phyloP scores from a whole-genome alignment of 2,329 filamentous ascomycete species.

The Monosporascus ibericus region DNA sequence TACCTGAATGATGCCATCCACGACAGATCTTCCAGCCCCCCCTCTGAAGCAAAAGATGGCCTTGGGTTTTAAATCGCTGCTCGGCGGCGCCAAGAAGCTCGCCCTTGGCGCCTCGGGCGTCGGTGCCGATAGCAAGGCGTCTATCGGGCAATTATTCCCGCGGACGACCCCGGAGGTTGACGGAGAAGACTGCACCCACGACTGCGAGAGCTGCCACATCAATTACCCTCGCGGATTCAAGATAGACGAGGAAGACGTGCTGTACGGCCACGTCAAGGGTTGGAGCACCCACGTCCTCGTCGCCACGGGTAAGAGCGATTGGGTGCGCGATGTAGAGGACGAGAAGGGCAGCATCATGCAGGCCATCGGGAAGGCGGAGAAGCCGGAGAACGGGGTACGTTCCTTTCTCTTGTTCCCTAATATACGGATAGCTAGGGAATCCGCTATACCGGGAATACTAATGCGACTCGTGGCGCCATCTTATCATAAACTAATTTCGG shows the following conservation, averaged over 20 bases:
- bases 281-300: slow-evolving; percentile 89
- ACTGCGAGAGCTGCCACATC: slow-evolving; percentile 76
- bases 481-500: background rate
- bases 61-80: slow-evolving; percentile 33
- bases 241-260: slow-evolving; percentile 68
- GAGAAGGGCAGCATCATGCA: slow-evolving; percentile 84
- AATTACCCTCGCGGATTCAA: slow-evolving; percentile 67
- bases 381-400: slow-evolving; percentile 64
- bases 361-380: slow-evolving; percentile 54
- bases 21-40: background rate
- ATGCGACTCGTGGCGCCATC: no score
- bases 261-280: slow-evolving; percentile 81
- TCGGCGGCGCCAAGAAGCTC: slow-evolving; percentile 32
- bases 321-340: slow-evolving; percentile 82
- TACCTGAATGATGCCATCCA: background rate
- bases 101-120: slow-evolving; percentile 17
- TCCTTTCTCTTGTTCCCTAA: background rate
- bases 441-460: no score
- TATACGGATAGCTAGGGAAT: no score
- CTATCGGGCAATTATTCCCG: slow-evolving; percentile 56
- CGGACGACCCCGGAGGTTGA: slow-evolving; percentile 70
- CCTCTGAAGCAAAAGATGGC: slow-evolving; percentile 29
- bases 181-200: slow-evolving; percentile 81
- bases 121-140: slow-evolving; percentile 17
- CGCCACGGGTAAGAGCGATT: slow-evolving; percentile 93